Evolutionary conservation across 2,329 filamentous ascomycete genomes (phyloP), one percentile per base, ranked within the genome.

Genomic region (Aspergillus quadricinctus): DNA sequence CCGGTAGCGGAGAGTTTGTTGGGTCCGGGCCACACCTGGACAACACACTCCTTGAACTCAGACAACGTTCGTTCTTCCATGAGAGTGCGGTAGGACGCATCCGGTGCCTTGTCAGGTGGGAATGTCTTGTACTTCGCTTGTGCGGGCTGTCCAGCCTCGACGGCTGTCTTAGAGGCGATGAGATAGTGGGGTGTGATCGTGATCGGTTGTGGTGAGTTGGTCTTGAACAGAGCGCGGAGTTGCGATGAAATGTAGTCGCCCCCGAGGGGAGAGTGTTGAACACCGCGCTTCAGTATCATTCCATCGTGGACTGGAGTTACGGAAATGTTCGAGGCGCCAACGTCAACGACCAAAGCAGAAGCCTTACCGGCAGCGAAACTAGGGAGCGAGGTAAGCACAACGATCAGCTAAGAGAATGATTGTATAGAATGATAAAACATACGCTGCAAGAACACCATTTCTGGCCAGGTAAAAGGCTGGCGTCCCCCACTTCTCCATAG

Each of bases 31-130:
- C 94, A 99, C 14, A 93, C 86, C 76, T 97, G 92, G 28, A 97
- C 92, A 17, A 97, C 91, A 19, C 89, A 95, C 77, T 99, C 95
- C 78, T 99, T 99, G 83, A 96, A 99, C 72, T 97, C 92, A 40
- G 90, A 92, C 56, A 99, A 78, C 45, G 96, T 88, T 53, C 93
- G 89, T 73, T 97, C 94, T 78, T 99, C 92, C 75, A 97, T 88
- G 62, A 93, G 87, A 19, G 81, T 79, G 57, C 88, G 86, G 82
- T 92, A 97, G 1, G 89, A 92, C 28, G 84, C 81, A 64, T 79
- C 77, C 0, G 83, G 84, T 1, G 81, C 77, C 54, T 76, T 76
- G 78, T 66, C 82, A 67, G 71, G 81, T 80, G 69, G 81, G 71
- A 91, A 96, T 41, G 83, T 83, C 65, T 85, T 87, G 73, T 90